Base-by-base conservation (phyloP, 1,284 basidiomycete genomes). In the Puccinia hordei region DNA sequence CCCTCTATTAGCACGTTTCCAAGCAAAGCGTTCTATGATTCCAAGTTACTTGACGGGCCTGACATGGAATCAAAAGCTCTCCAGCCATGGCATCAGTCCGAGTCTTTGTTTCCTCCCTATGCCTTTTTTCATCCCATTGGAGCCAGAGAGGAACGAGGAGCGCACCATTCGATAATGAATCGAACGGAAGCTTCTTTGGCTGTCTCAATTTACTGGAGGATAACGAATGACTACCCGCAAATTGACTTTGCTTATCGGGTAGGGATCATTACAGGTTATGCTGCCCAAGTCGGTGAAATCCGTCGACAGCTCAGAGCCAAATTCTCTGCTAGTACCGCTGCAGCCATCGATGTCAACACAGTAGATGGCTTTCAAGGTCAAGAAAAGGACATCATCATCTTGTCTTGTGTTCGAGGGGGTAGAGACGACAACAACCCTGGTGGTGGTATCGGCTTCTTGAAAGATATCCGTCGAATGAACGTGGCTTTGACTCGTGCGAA, bases 301-400 rank as follows among this genome's bases (percentile, higher is more conserved):
- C 90, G 90, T 72, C 88, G 89, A 9, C 87, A 88, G 6, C 99
- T 99, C 84, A 87, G 88, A 76, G 86, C 88, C 79, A 88, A 89
- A 13, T 98, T 93, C 85, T 95, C 94, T 0, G 85, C 87, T 33
- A 89, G 91, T 30, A 91, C 97, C 35, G 83, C 91, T 3, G 88
- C 89, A 33, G 90, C 89, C 44, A 90, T 99, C 61, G 93, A 97
- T 83, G 98, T 99, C 87, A 94, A 97, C 85, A 99, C 97, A 0
- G 97, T 99, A 55, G 94, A 98, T 87, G 95, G 95, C 12, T 98
- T 98, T 84, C 95, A 98, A 86, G 95, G 95, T 72, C 95, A 98
- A 87, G 95, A 98, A 85, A 98, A 98, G 86, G 93, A 95, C 83
- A 90, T 98, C 74, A 95, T 98, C 85, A 97, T 98, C 81, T 88